Evolutionary conservation across 371 early-diverging fungal species (phyloP), one percentile per base, ranked within the genome.

Genomic region (Circinella minor): DNA sequence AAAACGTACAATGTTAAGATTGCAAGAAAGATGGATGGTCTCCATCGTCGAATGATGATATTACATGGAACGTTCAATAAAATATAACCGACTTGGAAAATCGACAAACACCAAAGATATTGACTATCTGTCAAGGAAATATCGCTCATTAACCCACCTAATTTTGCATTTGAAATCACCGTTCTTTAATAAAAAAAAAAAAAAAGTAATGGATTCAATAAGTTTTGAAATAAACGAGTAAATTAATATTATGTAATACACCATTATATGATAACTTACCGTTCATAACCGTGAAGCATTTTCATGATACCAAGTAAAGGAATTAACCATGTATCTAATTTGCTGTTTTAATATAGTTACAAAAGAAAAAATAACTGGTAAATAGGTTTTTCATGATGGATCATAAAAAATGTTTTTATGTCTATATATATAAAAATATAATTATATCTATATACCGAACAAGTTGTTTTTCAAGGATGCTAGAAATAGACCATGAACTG

Each of bases 91-190:
- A 69, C 67, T 36, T 65, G 69, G 27, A 65, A 71, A 65, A 64
- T 69, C 10, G 68, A 74, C 39, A 68, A 48, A 6, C 64, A 49
- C 68, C 61, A 70, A 34, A 54, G 51, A 38, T 74, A 81, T 36
- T 81, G 65, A 55, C 63, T 38, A 3, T 37, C 38, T 0, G 74
- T 68, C 71, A 82, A 51, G 14, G 65, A 34, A 39, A 82, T 59
- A 55, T 79, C 79, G 39, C 49, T 61, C 20, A 70, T 66, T 5
- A 82, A 48, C 27, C 79, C 79, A 49, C 71, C 82, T 4, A 82
- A 62, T 55, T 75, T 82, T 1, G 82, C 82, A 49, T 79, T 82
- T 43, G 77, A 75, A 55, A 81, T 81, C 60, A 77, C 78, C 11
- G 77, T 72, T 61, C 80, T 77, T n/a, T 18, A 39, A 0, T 7